phyloP scores from a whole-genome alignment of 495 filamentous ascomycete genomes.

The Podospora tetraspora region DNA sequence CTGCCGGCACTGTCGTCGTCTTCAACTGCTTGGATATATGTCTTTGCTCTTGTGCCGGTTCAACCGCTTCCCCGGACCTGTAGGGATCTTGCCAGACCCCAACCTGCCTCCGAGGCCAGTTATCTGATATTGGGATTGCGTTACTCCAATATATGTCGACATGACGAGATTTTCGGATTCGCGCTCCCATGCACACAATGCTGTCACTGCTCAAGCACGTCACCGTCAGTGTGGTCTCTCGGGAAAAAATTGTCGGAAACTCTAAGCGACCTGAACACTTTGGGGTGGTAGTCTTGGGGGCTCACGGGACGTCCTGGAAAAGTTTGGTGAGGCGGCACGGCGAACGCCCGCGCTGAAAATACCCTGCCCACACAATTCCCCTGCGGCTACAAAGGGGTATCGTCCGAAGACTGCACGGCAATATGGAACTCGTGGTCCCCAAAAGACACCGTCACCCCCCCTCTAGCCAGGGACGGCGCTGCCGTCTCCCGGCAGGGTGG shows the following conservation, averaged over 20 bases:
- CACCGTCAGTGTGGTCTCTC: neutral
- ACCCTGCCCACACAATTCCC: slow-evolving; percentile 7
- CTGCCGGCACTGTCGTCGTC: neutral
- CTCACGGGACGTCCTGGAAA: neutral
- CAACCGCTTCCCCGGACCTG: neutral
- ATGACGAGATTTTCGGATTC: neutral
- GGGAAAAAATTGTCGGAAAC: neutral
- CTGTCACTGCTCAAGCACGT: neutral
- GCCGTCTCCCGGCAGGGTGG: slow-evolving; percentile 19
- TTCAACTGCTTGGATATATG: neutral
- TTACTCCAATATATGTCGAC: slow-evolving; percentile 14
- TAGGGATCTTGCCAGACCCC: neutral
- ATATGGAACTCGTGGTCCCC: slow-evolving; percentile 17
- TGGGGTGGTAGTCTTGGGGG: neutral
- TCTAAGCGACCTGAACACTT: neutral
- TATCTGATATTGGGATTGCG: slow-evolving; percentile 20
- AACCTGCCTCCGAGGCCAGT: neutral
- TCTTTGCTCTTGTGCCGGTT: neutral
- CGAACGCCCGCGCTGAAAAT: slow-evolving; percentile 1
- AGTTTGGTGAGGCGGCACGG: neutral
- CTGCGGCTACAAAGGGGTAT: slow-evolving; percentile 10
- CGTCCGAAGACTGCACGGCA: slow-evolving; percentile 14
- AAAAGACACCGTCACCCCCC: neutral
- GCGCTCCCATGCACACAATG: neutral
- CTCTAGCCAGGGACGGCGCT: slow-evolving; percentile 3